Base-by-base conservation (phyloP, 371 early-diverging fungal species). In the Mucor sp. region DNA sequence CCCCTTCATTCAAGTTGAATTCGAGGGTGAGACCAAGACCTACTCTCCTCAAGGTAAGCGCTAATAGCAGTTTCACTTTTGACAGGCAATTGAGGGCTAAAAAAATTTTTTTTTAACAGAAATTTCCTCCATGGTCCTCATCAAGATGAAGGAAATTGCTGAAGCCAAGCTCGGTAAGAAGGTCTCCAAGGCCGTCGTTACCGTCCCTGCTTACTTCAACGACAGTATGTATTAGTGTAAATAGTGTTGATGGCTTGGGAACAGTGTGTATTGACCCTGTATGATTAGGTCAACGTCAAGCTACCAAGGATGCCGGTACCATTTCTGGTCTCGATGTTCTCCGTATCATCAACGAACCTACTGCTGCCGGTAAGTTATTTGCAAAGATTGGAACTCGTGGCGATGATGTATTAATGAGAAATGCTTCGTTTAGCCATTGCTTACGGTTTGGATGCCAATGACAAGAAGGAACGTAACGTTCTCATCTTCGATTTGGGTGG, bases 401-500 rank as follows among this genome's bases (percentile, higher is more conserved):
- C 17, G 17, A 62, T 21, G 25, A 25, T 32, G 39, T 41, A 44
- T 62, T 47, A 62, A 62, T 14, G 14, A 62, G 14, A 62, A 43
- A 11, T 58, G 27, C 44, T 23, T 27, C 2, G 27, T 12, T 14
- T 63, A 73, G 97, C 97, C 71, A 93, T 96, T 74, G 96, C 97
- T 60, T 97, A 97, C 86, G 96, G 95, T 78, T 85, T 95, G 72
- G 94, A 94, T 71, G 90, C 87, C 72, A 83, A 87, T 74, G 80
- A 81, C 67, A 76, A 85, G 81, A 85, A 89, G 76, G 95, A 96
- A 79, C 84, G 85, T 72, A 90, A 91, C 79, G 89, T 95, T 62
- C 90, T 97, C 74, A 94, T 98, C 66, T 96, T 92, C 82, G 97
- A 97, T 89, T 83, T 97, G 71, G 97, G 97, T 79, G 97, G 97